Evolutionary conservation across 1,139 yeast species (phyloP).

Genomic region (Pichia sp.): DNA sequence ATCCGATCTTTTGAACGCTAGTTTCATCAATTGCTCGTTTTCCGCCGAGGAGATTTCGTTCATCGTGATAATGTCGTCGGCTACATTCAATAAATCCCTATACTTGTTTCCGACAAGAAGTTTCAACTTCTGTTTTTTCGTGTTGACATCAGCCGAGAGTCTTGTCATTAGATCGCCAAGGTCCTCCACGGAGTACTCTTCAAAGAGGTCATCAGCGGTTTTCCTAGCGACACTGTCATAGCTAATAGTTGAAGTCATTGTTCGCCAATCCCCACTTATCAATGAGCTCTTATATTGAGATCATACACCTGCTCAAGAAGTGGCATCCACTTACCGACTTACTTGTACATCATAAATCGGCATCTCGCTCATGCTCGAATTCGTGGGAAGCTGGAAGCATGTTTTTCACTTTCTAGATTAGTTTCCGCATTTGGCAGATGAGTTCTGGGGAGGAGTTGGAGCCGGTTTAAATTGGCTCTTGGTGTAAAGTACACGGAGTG

Average conservation of each 20-base stretch:
- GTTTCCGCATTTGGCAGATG: not conserved
- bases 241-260: not conserved
- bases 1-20: conserved; percentile 28
- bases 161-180: conserved; percentile 23
- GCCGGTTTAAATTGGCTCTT: no score
- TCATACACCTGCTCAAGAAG: no score
- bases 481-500: no score
- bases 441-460: not conserved
- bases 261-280: not conserved
- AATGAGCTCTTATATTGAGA: not conserved
- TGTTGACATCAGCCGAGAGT: conserved; percentile 21
- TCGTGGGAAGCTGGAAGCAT: not conserved
- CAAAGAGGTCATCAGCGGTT: conserved; percentile 24
- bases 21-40: conserved; percentile 25
- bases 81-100: conserved; percentile 61
- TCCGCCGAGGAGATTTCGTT: conserved; percentile 35
- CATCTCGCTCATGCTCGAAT: not conserved
- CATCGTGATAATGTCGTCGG: conserved; percentile 63
- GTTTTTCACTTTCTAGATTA: not conserved
- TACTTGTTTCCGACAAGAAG: conserved; percentile 60
- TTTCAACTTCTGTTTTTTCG: conserved; percentile 45
- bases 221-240: conserved; percentile 6
- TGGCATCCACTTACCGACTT: not conserved
- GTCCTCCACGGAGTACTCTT: conserved; percentile 27
- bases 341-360: not conserved